Evolutionary conservation across 805 yeast species (phyloP).

Genomic region (Cyberlindnera misumaiensis): DNA sequence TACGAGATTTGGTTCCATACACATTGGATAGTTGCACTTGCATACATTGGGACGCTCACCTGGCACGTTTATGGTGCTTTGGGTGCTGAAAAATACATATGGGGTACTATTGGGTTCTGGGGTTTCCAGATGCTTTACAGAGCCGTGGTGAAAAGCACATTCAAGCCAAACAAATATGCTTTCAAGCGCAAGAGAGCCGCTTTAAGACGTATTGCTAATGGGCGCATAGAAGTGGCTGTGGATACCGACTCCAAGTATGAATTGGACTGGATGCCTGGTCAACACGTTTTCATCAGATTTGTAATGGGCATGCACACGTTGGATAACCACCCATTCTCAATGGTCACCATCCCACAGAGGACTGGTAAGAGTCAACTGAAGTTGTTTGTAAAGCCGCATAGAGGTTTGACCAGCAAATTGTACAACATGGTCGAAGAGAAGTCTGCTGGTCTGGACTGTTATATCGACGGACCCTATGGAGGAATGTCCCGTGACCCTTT

Average conservation of each 20-base stretch:
- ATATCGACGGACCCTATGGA: constrained; percentile 56
- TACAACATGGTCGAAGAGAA: constrained; percentile 23
- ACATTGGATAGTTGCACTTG: constrained; percentile 49
- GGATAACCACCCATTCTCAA: constrained; percentile 54
- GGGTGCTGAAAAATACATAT: constrained; percentile 33
- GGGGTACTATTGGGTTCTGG: constrained; percentile 51
- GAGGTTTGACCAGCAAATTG: constrained; percentile 39
- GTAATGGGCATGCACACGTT: constrained; percentile 33
- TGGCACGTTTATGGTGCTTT: constrained; percentile 35
- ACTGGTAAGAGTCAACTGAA: constrained; percentile 27
- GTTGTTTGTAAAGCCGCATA: constrained; percentile 38
- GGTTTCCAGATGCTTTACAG: constrained; percentile 41
- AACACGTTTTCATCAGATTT: constrained; percentile 45
- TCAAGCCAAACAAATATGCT: constrained; percentile 36
- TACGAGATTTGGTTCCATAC: constrained; percentile 45
- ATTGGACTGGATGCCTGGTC: constrained; percentile 46
- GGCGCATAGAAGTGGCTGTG: constrained; percentile 30
- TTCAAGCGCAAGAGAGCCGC: constrained; percentile 33
- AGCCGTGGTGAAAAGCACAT: constrained; percentile 36
- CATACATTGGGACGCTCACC: constrained; percentile 38
- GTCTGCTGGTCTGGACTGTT: constrained; percentile 26
- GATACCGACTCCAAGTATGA: constrained; percentile 22
- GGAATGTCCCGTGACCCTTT: constrained; percentile 41
- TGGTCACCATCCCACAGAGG: constrained; percentile 28
- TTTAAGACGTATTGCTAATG: constrained; percentile 18